These are phyloP conservation scores for Hippophae gyantsensis DNA, from an alignment of 306 rosid species.

Conservation along the genomic window DNA sequence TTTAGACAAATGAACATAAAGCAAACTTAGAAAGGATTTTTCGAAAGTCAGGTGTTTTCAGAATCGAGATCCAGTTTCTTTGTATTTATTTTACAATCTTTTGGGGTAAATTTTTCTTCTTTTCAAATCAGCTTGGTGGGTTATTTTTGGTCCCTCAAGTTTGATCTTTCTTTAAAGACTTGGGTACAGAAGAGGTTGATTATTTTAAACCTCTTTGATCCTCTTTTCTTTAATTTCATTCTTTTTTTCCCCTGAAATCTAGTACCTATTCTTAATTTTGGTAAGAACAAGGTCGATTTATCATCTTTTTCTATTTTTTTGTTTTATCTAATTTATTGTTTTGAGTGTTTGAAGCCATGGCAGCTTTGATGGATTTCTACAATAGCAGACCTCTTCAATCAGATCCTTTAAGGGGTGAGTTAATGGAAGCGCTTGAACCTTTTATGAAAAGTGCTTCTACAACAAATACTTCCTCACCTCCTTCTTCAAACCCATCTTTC, in stretches of 20 bases:
- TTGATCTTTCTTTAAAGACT: conserved; percentile 2
- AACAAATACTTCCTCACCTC: conserved; percentile 12
- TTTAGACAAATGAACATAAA: conserved; percentile 21
- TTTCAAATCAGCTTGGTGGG: conserved; percentile 44
- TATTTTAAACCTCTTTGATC: conserved; percentile 64
- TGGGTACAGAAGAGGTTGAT: conserved; percentile 50
- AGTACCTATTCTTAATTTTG: conserved; percentile 27
- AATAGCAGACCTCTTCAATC: conserved; percentile 37
- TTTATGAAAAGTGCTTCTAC: conserved; percentile 80
- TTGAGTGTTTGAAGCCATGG: conserved; percentile 32
- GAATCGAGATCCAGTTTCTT: conserved; percentile 91
- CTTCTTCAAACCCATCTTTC: conserved; percentile 10
- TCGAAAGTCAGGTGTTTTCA: conserved; percentile 94
- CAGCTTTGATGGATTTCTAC: conserved; percentile 68
- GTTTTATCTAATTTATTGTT: not conserved
- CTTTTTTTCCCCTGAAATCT: conserved; percentile 31
- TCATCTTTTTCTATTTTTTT: not conserved
- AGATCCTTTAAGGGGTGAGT: conserved; percentile 63
- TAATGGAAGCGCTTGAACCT: conserved; percentile 98
- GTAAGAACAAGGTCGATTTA: conserved; percentile 42
- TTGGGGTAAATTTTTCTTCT: not conserved
- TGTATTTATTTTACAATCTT: not conserved
- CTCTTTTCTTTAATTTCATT: not conserved
- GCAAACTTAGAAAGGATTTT: conserved; percentile 70
- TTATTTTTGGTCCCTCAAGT: conserved; percentile 67